phyloP scores from a whole-genome alignment of 2,329 filamentous ascomycete species.

The Chaetomium globosum region DNA sequence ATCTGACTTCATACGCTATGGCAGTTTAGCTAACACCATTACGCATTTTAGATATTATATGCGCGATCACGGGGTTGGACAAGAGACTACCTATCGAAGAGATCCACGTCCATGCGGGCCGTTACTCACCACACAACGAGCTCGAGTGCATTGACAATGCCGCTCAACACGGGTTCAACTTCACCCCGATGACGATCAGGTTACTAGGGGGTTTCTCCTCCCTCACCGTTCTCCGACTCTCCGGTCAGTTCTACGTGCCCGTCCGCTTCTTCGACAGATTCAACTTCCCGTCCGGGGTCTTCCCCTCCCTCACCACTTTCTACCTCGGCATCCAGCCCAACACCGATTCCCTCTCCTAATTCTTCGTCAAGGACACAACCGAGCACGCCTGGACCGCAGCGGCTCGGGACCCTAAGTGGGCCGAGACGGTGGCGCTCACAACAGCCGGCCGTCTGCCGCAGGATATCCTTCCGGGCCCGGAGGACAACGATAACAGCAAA shows the following conservation, averaged over 20 bases:
- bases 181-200: background rate
- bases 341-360: background rate
- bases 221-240: background rate
- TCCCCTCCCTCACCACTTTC: background rate
- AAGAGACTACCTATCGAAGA: background rate
- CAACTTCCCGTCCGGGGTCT: background rate
- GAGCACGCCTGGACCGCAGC: background rate
- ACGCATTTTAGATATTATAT: too few species aligned
- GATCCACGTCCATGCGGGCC: background rate
- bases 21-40: background rate
- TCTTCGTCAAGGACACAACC: conserved; percentile 3
- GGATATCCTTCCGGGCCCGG: background rate
- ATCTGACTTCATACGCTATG: background rate
- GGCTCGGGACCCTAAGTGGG: background rate
- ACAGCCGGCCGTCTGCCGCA: background rate
- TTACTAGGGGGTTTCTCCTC: background rate
- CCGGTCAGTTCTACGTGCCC: background rate
- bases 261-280: background rate
- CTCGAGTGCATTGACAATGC: too few species aligned
- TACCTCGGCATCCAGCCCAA: background rate
- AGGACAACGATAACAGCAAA: background rate
- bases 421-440: background rate
- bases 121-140: conserved; percentile 1
- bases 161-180: too few species aligned
- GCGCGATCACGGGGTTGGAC: too few species aligned